Base-by-base conservation (phyloP, 23 red algal species). In the Gracilariopsis chorda region DNA sequence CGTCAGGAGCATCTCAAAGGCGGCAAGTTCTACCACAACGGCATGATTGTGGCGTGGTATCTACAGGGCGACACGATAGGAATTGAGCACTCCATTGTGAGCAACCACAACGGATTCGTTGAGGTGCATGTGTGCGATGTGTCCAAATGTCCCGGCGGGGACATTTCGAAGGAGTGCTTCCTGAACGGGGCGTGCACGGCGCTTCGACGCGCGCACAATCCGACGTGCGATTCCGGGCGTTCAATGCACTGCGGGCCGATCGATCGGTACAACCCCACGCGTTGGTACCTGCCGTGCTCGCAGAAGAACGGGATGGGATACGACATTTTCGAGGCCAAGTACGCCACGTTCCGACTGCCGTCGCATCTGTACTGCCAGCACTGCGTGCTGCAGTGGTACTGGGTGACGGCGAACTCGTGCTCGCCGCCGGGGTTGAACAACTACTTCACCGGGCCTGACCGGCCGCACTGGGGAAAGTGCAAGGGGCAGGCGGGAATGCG, bases 121-220 rank as follows among this genome's bases (percentile, higher is more conserved):
- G 84, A 76, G 46, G 30, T 71, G 27, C 68, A 76, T 33, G 62
- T 88, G 44, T 88, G 84, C 24, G 84, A 88, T 49, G 84, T 88
- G 0, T 73, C 61, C 37, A 53, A 43, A n/a, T 88, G 84, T 25
- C 71, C 71, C 3, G 84, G 84, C 39, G 84, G 84, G 64, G 84
- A 88, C 11, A 77, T 88, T 8, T 76, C 65, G 4, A 48, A 7
- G 46, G 0, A 51, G 23, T 88, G 84, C 48, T 88, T 76, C 63
- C 12, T 16, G 51, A 7, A 42, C 43, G 40, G 61, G 16, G 34
- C 73, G 30, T 80, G 86, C 43, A 21, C 12, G 21, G 23, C 23
- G 28, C 53, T 90, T 41, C 0, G 35, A 27, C 72, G 72, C 3
- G 82, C 21, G 29, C 53, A 14, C n/a, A 65, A 80, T 42, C 21